These are phyloP conservation scores for Pichia sorboxylosa DNA, from an alignment of 1,139 yeast species.

Conservation along the genomic window DNA sequence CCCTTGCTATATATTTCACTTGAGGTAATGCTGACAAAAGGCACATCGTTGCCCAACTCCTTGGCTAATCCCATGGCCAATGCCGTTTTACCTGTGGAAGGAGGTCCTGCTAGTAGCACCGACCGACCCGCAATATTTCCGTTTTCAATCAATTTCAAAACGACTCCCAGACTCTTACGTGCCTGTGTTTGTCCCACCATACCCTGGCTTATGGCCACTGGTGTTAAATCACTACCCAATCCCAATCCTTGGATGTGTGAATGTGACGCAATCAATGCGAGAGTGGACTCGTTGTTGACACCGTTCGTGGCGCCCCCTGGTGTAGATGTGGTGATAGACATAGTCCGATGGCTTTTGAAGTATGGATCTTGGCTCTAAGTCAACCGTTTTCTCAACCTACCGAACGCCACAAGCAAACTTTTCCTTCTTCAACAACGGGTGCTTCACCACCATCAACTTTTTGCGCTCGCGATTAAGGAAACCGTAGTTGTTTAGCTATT, in stretches of 20 bases:
- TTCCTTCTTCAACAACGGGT: too few species aligned
- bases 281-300: conserved; percentile 12
- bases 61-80: conserved; percentile 96
- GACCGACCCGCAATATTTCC: conserved; percentile 97
- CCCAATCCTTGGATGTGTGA: conserved; percentile 95
- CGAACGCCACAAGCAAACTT: too few species aligned
- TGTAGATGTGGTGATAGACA: conserved; percentile 32
- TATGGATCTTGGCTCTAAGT: not conserved
- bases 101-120: conserved; percentile 93
- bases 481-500: too few species aligned
- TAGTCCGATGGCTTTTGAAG: conserved; percentile 2
- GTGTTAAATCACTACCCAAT: conserved; percentile 78
- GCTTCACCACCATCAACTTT: too few species aligned
- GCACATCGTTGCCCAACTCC: conserved; percentile 80
- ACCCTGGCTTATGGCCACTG: conserved; percentile 51
- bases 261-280: conserved; percentile 85
- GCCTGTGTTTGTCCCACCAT: conserved; percentile 97
- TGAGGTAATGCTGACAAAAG: conserved; percentile 91
- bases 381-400: not conserved
- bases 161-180: conserved; percentile 90
- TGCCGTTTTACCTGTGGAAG: conserved; percentile 97
- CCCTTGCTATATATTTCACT: conserved; percentile 89
- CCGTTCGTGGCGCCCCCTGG: not conserved
- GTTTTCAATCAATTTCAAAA: conserved; percentile 82
- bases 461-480: too few species aligned